These are phyloP conservation scores for Fusarium siculi DNA, from an alignment of 2,329 filamentous ascomycete species.

Conservation along the genomic window DNA sequence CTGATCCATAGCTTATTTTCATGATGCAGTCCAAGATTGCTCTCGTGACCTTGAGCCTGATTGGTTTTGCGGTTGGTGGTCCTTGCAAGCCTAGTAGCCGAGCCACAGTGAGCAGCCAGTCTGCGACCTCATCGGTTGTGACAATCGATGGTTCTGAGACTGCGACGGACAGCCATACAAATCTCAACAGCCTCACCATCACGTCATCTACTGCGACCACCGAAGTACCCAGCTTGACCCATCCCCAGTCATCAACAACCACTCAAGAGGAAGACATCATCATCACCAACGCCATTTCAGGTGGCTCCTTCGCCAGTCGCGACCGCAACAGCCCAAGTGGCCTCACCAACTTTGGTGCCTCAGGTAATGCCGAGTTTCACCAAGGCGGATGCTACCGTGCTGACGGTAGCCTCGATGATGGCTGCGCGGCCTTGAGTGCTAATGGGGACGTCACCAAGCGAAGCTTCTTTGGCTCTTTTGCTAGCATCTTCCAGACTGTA, in stretches of 20 bases:
- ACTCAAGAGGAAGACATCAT: not conserved
- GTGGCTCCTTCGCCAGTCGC: not conserved
- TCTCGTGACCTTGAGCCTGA: not conserved
- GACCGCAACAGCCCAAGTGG: slow-evolving; percentile 3
- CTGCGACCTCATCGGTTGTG: not conserved
- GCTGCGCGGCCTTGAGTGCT: slow-evolving; percentile 14
- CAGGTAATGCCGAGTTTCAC: not conserved
- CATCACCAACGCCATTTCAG: slow-evolving; percentile 2
- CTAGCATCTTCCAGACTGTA: slow-evolving; percentile 10
- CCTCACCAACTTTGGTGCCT: not conserved
- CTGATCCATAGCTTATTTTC: rapidly evolving
- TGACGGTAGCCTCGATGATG: slow-evolving; percentile 7
- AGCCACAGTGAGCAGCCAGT: not conserved
- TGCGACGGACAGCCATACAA: not conserved
- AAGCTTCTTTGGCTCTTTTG: not conserved
- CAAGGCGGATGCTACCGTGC: slow-evolving; percentile 6
- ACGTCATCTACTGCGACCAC: not conserved
- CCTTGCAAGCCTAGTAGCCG: not conserved
- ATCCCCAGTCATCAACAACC: not conserved
- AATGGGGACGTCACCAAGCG: not conserved
- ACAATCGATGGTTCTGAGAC: not conserved
- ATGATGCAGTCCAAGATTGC: not conserved
- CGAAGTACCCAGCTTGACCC: not conserved
- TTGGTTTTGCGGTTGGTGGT: not conserved
- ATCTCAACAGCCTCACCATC: not conserved